Conservation (phyloP, 495 filamentous ascomycete species). For the Amphirosellinia nigrospora region DNA sequence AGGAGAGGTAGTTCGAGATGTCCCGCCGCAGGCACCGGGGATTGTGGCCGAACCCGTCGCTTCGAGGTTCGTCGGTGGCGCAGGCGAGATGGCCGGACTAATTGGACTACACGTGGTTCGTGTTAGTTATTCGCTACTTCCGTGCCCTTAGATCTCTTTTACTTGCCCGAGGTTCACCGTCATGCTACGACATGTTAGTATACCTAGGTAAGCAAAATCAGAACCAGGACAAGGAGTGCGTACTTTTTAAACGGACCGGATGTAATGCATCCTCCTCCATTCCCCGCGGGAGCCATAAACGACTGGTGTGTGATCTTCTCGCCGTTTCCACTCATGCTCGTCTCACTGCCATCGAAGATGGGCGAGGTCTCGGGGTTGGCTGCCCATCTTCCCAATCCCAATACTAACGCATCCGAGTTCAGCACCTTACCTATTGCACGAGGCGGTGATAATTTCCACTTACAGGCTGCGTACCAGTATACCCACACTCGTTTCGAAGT, state of each 20-base stretch:
- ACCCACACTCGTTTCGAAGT: conserved; percentile 71
- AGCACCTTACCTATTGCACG: background rate
- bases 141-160: conserved; percentile 24
- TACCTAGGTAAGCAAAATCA: background rate
- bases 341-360: conserved; percentile 62
- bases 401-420: conserved; percentile 42
- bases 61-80: conserved; percentile 43
- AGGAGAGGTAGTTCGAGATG: conserved; percentile 57
- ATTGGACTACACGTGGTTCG: conserved; percentile 10
- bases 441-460: background rate
- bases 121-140: background rate
- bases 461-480: conserved; percentile 56
- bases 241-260: conserved; percentile 63
- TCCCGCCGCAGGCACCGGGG: conserved; percentile 72
- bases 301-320: conserved; percentile 44
- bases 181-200: conserved; percentile 38
- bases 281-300: conserved; percentile 51
- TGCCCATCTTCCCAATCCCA: conserved; percentile 69
- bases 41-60: conserved; percentile 54
- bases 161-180: conserved; percentile 61
- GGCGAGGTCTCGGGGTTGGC: conserved; percentile 54
- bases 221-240: background rate
- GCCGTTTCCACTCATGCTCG: conserved; percentile 65
- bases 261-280: conserved; percentile 71
- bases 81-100: conserved; percentile 42